Base-by-base conservation (phyloP, 2,329 filamentous ascomycete genomes). In the Calonectria leucothoes region DNA sequence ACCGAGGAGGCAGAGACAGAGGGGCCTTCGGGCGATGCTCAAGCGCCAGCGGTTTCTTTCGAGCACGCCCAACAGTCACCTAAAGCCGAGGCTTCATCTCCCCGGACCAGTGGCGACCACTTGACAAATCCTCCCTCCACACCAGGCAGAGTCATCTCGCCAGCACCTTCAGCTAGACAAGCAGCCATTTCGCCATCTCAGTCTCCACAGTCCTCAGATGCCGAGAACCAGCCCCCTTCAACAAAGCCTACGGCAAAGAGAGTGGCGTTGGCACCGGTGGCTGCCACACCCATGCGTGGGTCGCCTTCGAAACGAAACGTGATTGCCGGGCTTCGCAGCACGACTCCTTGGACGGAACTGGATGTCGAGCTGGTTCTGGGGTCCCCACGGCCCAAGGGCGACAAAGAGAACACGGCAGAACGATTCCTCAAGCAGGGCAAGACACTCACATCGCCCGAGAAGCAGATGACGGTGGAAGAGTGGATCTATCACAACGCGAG, bases 381-480 rank as follows among this genome's bases (percentile, higher is more conserved):
- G 81, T 79, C 85, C 3, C 85, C 85, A 2, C 72, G 71, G 8
- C 85, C 87, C 14, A 83, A 84, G 17, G 79, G 85, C 15, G 87
- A 89, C 52, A 89, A 89, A 79, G 89, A 93, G 77, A 92, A 91
- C 69, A 83, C 85, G 0, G 86, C 86, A 2, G 86, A 86, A 23
- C 84, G 85, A 12, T 85, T 91, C 31, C 82, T 93, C 20, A 87
- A 86, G 70, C 87, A 89, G 48, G 91, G 91, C 15, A 88, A 88
- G 0, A 90, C 90, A 17, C 85, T 99, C 67, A 93, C 91, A 2
- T 94, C 90, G 67, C 91, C 92, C 0, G 97, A 98, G 86, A 95
- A 94, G 87, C 88, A 90, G 45, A 98, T 99, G 96, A 96, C 93
- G 6, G 95, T 98, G 0, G 95, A 98, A 83, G 93, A 98, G 83